Evolutionary conservation across 768 basidiomycete genomes (phyloP), one percentile per base, ranked within the genome.

Genomic region (Russula sp.): DNA sequence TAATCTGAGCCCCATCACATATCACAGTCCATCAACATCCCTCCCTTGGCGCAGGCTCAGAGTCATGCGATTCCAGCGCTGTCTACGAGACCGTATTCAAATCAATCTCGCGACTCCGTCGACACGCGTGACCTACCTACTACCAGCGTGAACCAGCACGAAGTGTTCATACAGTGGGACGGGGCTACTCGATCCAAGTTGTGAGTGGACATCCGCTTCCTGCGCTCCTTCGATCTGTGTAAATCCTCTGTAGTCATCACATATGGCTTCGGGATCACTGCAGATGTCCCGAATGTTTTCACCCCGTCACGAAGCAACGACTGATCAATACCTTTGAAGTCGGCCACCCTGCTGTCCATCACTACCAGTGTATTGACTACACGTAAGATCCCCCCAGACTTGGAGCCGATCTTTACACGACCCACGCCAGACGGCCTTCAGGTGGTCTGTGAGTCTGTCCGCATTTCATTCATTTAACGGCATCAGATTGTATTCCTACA

Each of bases 191-290:
- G 85, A 82, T 89, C 91, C 3, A 78, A 85, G 74, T 94, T 88
- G 92, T 93, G 71, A 66, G 89, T 79, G 49, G 42, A 35, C 18
- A 49, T 48, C 14, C 39, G 32, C 5, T 14, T 49, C 27, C 6
- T 8, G n/a, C 16, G 18, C 11, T 31, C 8, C 10, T 40, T 13
- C 3, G 18, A 22, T 10, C 45, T 18, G 8, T 34, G 11, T 49
- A 18, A 44, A 53, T 22, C 8, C 34, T 58, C 14, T 66, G 32
- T 7, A 98, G 95, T 71, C 92, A 96, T 71, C 85, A 94, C 69
- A 82, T 93, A 45, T 97, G 93, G 89, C 76, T 98, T 27, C 79
- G 92, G 49, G 96, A 98, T 70, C 95, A 98, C 68, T 98, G 96
- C 72, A 81, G 94, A 39, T 97, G 94, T 72, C 76, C 87, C 6